Evolutionary conservation across 225 moss, liverwort and hornwort genomes (phyloP), one percentile per base, ranked within the genome.

Genomic region (Neckera pumila): DNA sequence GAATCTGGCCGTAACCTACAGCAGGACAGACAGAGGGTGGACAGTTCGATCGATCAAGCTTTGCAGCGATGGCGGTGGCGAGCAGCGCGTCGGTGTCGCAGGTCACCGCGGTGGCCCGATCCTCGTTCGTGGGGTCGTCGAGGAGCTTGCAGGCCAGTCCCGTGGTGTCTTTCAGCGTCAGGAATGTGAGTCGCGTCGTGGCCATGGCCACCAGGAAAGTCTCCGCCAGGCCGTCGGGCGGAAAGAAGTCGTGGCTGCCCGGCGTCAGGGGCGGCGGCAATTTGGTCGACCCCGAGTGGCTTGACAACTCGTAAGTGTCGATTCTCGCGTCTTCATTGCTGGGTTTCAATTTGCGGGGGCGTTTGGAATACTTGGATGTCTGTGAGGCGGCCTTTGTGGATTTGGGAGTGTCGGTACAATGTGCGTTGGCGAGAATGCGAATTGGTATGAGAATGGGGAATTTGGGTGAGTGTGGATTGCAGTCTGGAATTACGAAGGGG

Each of bases 221-320:
- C n/a, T n/a, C 88, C 23, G 87, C 95, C 62, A 97, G 84, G 93
- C 17, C 88, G 18, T 5, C 94, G 34, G 85, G 90, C 7, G 96
- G 96, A 3, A 99, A 96, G 96, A 90, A 92, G 89, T 99, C 96
- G 67, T 99, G 99, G 99, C 20, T 99, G n/a, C 99, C 99, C 1
- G 96, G 72, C 33, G 93, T 96, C 34, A 92, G 67, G 90, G 91
- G 92, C 17, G 93, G 95, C 9, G 96, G 96, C 87, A 94, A 91
- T 92, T 83, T 99, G 85, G 83, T 88, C 74, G 94, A 99, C 90
- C 99, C 99, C 69, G 96, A 97, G 87, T 99, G 99, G 99, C 94
- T 99, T 31, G 96, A 99, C 81, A 92, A 93, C 93, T 97, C 97
- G 99, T 99, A 82, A 93, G 96, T 91, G 11, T 1, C 45, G 43